These are phyloP conservation scores for Xanthoconium separans DNA, from an alignment of 1,284 basidiomycete species.

Conservation along the genomic window DNA sequence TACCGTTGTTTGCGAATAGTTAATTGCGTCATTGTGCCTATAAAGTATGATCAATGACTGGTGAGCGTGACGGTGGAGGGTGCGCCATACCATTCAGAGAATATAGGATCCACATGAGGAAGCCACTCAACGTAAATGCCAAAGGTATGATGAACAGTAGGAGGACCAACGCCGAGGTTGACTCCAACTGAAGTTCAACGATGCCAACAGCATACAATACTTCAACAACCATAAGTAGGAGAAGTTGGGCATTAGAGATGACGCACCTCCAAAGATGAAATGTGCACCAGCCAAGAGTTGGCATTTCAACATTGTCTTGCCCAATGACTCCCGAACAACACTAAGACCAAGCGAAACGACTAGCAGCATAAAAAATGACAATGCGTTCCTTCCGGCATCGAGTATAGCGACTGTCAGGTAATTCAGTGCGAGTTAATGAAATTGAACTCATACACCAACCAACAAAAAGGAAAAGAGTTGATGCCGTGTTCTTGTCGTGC, in stretches of 20 bases:
- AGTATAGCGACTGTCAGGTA: conserved; percentile 71
- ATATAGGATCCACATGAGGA: conserved; percentile 95
- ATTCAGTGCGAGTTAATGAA: conserved; percentile 3
- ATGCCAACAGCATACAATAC: conserved; percentile 92
- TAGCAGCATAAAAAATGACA: conserved; percentile 94
- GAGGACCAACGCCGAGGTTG: conserved; percentile 76
- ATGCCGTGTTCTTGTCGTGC: conserved; percentile 72
- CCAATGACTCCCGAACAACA: conserved; percentile 80
- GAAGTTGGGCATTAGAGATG: not conserved
- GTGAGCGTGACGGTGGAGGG: not conserved
- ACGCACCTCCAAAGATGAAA: conserved; percentile 89
- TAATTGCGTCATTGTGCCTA: conserved; percentile 85
- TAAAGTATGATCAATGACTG: conserved; percentile 7
- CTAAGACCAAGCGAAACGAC: conserved; percentile 88
- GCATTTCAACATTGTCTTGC: conserved; percentile 76
- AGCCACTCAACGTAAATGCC: conserved; percentile 90
- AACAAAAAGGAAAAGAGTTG: conserved; percentile 84
- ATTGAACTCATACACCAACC: conserved; percentile 43
- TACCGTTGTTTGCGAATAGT: conserved; percentile 82
- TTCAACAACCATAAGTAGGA: conserved; percentile 32
- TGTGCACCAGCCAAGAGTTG: conserved; percentile 78
- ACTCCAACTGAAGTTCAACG: conserved; percentile 88
- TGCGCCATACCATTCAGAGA: conserved; percentile 70
- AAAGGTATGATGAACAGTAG: conserved; percentile 90
- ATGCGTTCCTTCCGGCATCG: conserved; percentile 90